phyloP scores from a whole-genome alignment of 1,139 yeast species.

The Suhomyces panamericanus region DNA sequence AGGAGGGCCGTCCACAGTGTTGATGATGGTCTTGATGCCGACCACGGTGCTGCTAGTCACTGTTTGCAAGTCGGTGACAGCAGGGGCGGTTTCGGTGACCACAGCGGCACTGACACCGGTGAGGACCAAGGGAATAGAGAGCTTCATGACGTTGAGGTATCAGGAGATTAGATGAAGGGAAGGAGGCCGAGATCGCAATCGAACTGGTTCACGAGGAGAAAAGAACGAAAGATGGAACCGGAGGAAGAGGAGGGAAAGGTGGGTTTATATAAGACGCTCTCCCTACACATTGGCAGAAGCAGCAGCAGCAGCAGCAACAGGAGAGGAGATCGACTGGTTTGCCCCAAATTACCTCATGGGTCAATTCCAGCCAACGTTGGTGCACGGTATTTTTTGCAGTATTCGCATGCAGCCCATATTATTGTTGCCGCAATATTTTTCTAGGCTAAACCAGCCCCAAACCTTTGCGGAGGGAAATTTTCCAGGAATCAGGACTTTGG shows the following conservation, averaged over 20 bases:
- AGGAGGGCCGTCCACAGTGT: conserved; percentile 16
- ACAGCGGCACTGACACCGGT: conserved; percentile 12
- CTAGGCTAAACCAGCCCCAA: not conserved
- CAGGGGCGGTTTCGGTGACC: conserved; percentile 28
- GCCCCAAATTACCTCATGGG: too few species aligned
- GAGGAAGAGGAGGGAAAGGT: not conserved
- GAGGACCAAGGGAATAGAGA: conserved; percentile 15
- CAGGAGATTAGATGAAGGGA: not conserved
- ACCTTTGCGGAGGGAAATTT: not conserved
- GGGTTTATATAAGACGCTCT: not conserved
- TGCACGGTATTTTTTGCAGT: not conserved
- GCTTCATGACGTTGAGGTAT: conserved; percentile 3
- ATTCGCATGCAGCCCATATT: not conserved
- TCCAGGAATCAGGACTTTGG: not conserved
- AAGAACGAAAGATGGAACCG: not conserved
- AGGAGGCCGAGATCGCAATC: not conserved
- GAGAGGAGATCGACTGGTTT: too few species aligned
- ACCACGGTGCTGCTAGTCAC: conserved; percentile 22
- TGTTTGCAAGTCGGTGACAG: conserved; percentile 27
- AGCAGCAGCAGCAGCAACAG: too few species aligned
- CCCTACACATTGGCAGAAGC: too few species aligned
- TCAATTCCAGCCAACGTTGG: too few species aligned
- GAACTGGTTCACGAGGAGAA: not conserved
- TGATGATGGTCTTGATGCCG: conserved; percentile 11
- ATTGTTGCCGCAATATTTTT: not conserved